These are phyloP conservation scores for Glonium stellatum DNA, from an alignment of 495 filamentous ascomycete genomes.

Conservation along the genomic window DNA sequence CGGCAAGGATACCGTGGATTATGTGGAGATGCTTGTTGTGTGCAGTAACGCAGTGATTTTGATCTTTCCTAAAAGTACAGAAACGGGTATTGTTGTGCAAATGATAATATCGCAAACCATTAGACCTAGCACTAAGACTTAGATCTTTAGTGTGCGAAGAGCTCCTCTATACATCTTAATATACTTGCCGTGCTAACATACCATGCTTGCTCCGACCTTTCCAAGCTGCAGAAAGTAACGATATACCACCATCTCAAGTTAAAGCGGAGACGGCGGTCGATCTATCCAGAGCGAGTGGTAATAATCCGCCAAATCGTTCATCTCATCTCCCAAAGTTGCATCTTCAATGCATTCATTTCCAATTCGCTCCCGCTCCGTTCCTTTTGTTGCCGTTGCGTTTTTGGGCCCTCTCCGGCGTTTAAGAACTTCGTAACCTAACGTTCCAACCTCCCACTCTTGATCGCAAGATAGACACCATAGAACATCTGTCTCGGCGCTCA, in stretches of 20 bases:
- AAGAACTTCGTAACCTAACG: background rate
- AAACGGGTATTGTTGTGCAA: background rate
- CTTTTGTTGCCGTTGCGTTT: background rate
- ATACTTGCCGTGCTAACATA: too few species aligned
- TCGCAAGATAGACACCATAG: background rate
- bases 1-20: background rate
- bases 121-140: too few species aligned
- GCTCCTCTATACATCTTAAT: too few species aligned
- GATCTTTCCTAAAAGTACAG: background rate
- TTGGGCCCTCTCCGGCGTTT: background rate
- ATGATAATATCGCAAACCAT: background rate
- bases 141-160: too few species aligned
- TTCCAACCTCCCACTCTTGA: background rate
- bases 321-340: slow-evolving; percentile 1
- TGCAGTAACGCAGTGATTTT: background rate
- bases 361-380: background rate
- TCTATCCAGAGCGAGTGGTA: slow-evolving; percentile 3
- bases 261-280: background rate
- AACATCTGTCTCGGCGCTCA: background rate
- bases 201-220: too few species aligned
- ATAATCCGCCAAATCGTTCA: slow-evolving; percentile 1
- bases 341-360: background rate
- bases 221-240: too few species aligned
- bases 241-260: background rate
- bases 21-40: background rate